phyloP scores from a whole-genome alignment of 2,329 filamentous ascomycete species.

The Claviceps maximensis region DNA sequence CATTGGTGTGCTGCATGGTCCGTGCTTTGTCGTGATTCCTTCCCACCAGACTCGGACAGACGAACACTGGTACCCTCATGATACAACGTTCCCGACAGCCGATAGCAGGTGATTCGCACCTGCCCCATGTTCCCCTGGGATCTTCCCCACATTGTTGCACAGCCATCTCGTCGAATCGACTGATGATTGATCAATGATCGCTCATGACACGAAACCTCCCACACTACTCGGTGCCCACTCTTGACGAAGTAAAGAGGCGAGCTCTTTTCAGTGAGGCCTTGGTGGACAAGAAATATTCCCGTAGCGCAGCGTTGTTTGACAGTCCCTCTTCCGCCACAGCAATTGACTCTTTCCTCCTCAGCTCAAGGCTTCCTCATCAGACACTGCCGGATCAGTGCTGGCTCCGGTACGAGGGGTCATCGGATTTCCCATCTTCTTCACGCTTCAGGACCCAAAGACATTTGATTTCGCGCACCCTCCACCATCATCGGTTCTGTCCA shows the following conservation, averaged over 20 bases:
- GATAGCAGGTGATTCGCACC: not conserved
- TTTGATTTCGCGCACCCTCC: not conserved
- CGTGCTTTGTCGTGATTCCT: not conserved
- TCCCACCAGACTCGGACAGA: too few relatives aligned
- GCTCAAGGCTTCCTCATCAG: not conserved
- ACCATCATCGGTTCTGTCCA: not conserved
- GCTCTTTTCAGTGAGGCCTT: not conserved
- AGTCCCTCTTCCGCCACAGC: not conserved
- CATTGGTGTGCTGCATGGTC: too few relatives aligned
- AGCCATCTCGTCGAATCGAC: not conserved
- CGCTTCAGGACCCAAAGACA: conserved; percentile 14
- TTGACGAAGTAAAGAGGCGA: not conserved
- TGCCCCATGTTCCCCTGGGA: not conserved
- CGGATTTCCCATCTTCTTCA: conserved; percentile 14
- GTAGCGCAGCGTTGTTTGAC: not conserved
- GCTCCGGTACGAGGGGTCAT: not conserved
- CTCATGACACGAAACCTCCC: not conserved
- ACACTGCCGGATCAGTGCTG: not conserved
- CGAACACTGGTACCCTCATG: too few relatives aligned
- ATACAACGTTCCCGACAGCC: not conserved
- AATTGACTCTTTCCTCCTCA: not conserved
- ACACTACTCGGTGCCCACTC: too few relatives aligned
- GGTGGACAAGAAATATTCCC: not conserved
- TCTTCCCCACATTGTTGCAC: not conserved
- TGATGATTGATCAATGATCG: not conserved